A percentile compares a stretch with the other conserved stretches of the same genome.
These are phyloP conservation scores for Myrica gale DNA, from an alignment of 306 rosid genomes.

Conservation along the genomic window DNA sequence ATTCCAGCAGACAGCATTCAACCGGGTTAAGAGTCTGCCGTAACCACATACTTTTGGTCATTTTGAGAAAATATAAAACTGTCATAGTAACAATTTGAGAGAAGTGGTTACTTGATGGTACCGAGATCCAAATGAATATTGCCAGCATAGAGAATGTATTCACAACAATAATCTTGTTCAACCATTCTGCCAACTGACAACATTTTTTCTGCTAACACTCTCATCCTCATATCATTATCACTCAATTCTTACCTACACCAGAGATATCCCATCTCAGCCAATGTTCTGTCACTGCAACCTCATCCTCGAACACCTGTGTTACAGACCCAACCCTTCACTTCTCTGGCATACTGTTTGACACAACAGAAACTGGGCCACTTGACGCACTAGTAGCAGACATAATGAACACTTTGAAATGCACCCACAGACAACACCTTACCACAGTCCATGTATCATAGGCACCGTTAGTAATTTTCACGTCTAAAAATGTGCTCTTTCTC, in stretches of 20 bases:
- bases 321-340: background rate
- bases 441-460: conserved; percentile 25
- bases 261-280: background rate
- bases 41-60: background rate
- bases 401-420: conserved; percentile 26
- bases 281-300: conserved; percentile 1
- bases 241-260: background rate
- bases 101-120: conserved; percentile 14
- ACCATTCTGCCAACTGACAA: conserved; percentile 10
- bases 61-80: background rate
- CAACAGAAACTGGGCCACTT: background rate
- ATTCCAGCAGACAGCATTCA: background rate
- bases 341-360: background rate
- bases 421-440: conserved; percentile 29
- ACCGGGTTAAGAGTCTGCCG: background rate
- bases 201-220: background rate
- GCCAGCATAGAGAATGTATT: conserved; percentile 18
- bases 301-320: background rate
- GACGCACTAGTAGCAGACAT: conserved; percentile 6
- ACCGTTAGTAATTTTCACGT: conserved; percentile 24
- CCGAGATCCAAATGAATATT: conserved; percentile 17
- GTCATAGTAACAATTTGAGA: conserved; percentile 23
- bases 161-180: conserved; percentile 7
- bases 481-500: conserved; percentile 10
- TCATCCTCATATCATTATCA: background rate